Percentiles rank a stretch among this genome's conserved stretches.
Evolutionary conservation across 495 filamentous ascomycete species (phyloP).

Genomic region (Articulospora tetracladia): DNA sequence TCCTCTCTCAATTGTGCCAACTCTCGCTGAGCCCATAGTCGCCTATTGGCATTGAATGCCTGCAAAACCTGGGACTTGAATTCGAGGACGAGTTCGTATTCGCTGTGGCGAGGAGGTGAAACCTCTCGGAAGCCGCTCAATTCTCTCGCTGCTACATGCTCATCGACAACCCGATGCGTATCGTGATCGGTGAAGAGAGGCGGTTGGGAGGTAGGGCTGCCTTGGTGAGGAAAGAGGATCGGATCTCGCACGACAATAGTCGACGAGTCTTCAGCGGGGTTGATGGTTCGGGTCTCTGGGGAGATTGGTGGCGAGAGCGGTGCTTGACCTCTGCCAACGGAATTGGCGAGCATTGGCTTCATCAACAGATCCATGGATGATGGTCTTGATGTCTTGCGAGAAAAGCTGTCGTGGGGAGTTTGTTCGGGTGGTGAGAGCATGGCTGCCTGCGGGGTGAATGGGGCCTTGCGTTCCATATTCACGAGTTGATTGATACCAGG

Average conservation of each 20-base stretch:
- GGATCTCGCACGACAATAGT: constrained; percentile 47
- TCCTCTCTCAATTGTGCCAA: constrained; percentile 53
- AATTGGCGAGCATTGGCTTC: constrained; percentile 36
- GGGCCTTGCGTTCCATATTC: constrained; percentile 19
- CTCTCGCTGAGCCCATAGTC: constrained; percentile 60
- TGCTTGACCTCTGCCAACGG: constrained; percentile 42
- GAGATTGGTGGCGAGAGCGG: constrained; percentile 72
- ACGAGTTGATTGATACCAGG: constrained; percentile 14
- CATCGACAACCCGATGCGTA: constrained; percentile 54
- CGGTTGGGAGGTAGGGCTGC: constrained; percentile 44
- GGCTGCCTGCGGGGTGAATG: constrained; percentile 41
- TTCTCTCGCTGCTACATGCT: constrained; percentile 64
- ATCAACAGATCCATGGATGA: constrained; percentile 37
- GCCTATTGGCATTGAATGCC: constrained; percentile 54
- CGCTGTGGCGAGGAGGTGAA: constrained; percentile 62
- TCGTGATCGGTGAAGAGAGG: constrained; percentile 51
- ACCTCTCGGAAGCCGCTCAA: constrained; percentile 45
- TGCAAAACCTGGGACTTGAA: constrained; percentile 63
- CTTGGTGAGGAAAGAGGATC: constrained; percentile 54
- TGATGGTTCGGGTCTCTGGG: constrained; percentile 49
- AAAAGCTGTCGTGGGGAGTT: constrained; percentile 59
- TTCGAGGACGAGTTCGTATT: constrained; percentile 64
- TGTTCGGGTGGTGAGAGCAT: constrained; percentile 75
- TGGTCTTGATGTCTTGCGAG: constrained; percentile 30
- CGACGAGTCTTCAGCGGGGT: constrained; percentile 36